These are phyloP conservation scores for Venturia aucupariae DNA, from an alignment of 2,329 filamentous ascomycete species.

Conservation along the genomic window DNA sequence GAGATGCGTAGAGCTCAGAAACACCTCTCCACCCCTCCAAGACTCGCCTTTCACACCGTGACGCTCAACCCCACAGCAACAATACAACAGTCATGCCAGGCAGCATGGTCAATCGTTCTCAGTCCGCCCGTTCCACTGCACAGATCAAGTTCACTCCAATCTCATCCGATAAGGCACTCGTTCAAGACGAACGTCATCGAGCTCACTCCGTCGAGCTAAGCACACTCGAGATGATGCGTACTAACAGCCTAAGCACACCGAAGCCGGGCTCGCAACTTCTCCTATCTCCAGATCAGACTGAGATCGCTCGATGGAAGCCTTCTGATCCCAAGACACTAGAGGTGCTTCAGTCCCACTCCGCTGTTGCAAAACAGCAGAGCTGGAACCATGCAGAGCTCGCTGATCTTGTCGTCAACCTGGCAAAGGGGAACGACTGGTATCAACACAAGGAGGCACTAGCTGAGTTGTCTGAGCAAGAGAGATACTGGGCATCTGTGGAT, in stretches of 20 bases:
- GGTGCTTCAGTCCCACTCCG: background rate
- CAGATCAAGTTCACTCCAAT: background rate
- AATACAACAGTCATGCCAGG: background rate
- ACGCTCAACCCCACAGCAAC: background rate
- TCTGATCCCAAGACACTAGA: background rate
- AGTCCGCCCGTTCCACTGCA: background rate
- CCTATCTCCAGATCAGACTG: background rate
- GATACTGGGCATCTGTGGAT: background rate
- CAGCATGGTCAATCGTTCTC: background rate
- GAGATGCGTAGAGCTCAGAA: background rate
- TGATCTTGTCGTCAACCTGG: background rate
- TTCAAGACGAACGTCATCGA: background rate
- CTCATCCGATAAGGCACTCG: background rate
- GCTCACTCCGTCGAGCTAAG: background rate
- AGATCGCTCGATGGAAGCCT: background rate
- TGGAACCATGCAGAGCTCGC: background rate
- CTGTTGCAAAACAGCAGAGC: background rate
- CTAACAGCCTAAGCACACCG: background rate
- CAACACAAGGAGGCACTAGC: background rate
- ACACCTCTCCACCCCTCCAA: background rate
- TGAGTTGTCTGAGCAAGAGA: background rate
- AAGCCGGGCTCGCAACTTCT: background rate
- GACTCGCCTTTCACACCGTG: background rate
- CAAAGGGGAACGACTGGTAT: background rate
- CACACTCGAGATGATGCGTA: background rate